Evolutionary conservation across 2,329 filamentous ascomycete species (phyloP).

Genomic region (Penicillium sp.): DNA sequence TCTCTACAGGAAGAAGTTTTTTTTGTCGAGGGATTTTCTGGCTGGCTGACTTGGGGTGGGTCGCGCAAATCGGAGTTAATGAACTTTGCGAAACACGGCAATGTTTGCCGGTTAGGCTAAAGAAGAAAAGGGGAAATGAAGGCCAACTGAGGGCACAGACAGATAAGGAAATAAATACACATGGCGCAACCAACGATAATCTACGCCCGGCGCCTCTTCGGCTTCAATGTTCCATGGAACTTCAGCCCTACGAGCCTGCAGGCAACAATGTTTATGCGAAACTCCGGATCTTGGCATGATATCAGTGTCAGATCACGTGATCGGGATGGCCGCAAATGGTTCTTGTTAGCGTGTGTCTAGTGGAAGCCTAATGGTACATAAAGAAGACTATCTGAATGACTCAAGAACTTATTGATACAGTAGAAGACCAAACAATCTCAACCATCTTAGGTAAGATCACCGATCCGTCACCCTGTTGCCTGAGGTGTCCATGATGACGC

Average conservation of each 20-base stretch:
- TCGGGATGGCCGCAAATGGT: neutral
- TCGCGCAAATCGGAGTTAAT: slow-evolving; percentile 6
- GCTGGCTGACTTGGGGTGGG: slow-evolving; percentile 19
- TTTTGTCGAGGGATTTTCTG: neutral
- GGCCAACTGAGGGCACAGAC: neutral
- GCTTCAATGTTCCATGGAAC: neutral
- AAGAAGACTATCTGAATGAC: neutral
- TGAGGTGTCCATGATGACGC: neutral
- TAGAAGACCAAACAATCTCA: neutral
- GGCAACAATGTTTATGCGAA: slow-evolving; percentile 3
- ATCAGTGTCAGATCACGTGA: neutral
- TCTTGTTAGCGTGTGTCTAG: neutral
- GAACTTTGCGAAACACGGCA: neutral
- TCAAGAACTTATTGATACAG: neutral
- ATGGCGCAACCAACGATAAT: neutral
- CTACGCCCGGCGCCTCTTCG: neutral
- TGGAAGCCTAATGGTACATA: neutral
- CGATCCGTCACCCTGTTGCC: neutral
- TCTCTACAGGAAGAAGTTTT: slow-evolving; percentile 3
- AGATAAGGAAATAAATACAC: neutral
- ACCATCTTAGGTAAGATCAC: neutral
- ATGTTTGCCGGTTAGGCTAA: neutral
- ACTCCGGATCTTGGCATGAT: neutral
- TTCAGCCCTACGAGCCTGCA: slow-evolving; percentile 1
- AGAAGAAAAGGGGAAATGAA: neutral